Evolutionary conservation across 2,329 filamentous ascomycete species (phyloP), one percentile per base, ranked within the genome.

Genomic region (Neofusicoccum cordaticola): DNA sequence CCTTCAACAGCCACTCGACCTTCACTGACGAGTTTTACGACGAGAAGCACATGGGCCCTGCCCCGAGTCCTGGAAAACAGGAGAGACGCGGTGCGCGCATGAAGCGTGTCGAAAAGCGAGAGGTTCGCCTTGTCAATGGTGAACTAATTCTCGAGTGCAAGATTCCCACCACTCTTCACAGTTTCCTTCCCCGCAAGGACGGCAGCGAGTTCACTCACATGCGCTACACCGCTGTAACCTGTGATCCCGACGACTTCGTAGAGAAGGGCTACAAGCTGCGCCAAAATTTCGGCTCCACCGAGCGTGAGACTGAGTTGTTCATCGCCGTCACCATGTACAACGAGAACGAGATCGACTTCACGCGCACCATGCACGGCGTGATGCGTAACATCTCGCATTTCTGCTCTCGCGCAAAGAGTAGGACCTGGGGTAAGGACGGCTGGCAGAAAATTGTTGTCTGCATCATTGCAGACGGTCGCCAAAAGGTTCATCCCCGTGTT

Each of bases 401-500:
- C 79, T 99, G 95, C 82, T 92, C 90, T 19, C 89, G 95, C 62
- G 90, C 89, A 63, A 94, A 95, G 76, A 97, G 93, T 5, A 87
- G 95, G 66, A 98, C 93, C 0, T 99, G 95, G 95, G 96, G 95
- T 44, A 96, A 97, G 71, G 88, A 92, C 62, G 95, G 95, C 4
- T 99, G 95, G 95, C 92, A 99, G 79, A 99, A 99, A 82, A 97
- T 99, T 73, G 95, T 99, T 0, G 94, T 99, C 0, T 97, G 93
- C 75, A 91, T 99, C 73, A 93, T 99, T 65, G 93, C 93, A 1
- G 95, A 99, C 75, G 95, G 95, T 22, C 90, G 96, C 72, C 88
- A 93, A 82, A 93, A 93, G 78, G 94, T 99, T 37, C 92, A 99
- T 75, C 92, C 93, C 12, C 86, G 95, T 64, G 98, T 95, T 0